A percentile compares a stretch with the other conserved stretches of the same genome.
Evolutionary conservation across 148 eudicot species (phyloP).

Genomic region (Simmondsia chinensis): DNA sequence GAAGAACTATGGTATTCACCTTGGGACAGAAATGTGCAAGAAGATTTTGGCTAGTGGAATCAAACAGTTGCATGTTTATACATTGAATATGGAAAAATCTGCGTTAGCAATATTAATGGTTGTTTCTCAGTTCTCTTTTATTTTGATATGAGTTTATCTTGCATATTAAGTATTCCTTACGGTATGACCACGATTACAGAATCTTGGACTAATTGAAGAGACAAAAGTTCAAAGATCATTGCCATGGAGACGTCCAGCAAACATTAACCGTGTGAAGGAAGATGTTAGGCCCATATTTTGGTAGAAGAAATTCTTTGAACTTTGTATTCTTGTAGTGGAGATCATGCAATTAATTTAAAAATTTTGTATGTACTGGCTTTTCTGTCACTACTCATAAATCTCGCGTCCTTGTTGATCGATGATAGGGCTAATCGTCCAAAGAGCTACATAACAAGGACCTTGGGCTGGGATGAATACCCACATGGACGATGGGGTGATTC

Average conservation of each 20-base stretch:
- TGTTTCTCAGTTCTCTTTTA: constrained; percentile 14
- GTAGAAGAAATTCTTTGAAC: constrained; percentile 22
- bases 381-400: not conserved
- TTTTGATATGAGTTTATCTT: too few relatives aligned
- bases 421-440: constrained; percentile 97
- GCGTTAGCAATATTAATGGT: constrained; percentile 88
- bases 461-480: constrained; percentile 88
- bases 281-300: constrained; percentile 94
- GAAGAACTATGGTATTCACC: constrained; percentile 89
- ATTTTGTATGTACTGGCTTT: too few relatives aligned
- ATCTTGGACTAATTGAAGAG: constrained; percentile 94
- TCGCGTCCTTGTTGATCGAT: constrained; percentile 12
- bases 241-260: constrained; percentile 87
- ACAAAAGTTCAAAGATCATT: constrained; percentile 70
- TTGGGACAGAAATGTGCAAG: constrained; percentile 99
- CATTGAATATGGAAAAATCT: constrained; percentile 96
- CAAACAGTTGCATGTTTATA: constrained; percentile 76
- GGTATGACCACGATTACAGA: too few relatives aligned
- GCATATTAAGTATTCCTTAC: too few relatives aligned
- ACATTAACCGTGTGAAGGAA: constrained; percentile 76
- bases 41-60: constrained; percentile 86
- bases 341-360: too few relatives aligned
- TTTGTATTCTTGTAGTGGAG: not conserved
- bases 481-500: constrained; percentile 94
- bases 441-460: constrained; percentile 80